Percentiles rank a stretch among this genome's conserved stretches.
These are phyloP conservation scores for Deinandra increscens DNA, from an alignment of 129 eudicot species.

Conservation along the genomic window DNA sequence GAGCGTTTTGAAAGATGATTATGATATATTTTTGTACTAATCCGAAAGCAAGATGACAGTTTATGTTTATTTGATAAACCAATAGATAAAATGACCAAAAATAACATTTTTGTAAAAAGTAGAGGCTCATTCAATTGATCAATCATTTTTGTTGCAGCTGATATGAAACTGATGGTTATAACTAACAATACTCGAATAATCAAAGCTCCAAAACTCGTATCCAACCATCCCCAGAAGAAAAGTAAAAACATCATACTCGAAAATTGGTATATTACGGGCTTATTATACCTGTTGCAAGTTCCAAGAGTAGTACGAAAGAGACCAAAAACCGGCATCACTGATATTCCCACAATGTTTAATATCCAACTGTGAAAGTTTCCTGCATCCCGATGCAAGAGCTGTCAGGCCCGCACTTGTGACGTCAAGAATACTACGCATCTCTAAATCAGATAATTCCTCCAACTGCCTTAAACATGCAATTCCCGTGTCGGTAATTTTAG, in stretches of 20 bases:
- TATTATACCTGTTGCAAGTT: conserved; percentile 64
- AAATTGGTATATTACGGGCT: background rate
- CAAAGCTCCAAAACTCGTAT: background rate
- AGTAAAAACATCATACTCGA: background rate
- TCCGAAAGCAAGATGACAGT: too few species aligned
- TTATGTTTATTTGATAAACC: too few species aligned
- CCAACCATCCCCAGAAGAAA: conserved; percentile 6
- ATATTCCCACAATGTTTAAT: conserved; percentile 59
- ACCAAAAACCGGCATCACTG: conserved; percentile 67
- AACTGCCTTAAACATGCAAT: conserved; percentile 49
- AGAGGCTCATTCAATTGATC: too few species aligned
- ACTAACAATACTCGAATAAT: too few species aligned
- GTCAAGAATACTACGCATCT: conserved; percentile 54
- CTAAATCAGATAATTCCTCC: conserved; percentile 59
- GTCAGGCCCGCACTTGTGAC: conserved; percentile 54
- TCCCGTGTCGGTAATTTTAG: conserved; percentile 60
- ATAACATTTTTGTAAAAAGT: too few species aligned
- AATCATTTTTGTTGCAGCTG: too few species aligned
- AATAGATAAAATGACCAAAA: too few species aligned
- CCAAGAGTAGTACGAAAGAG: conserved; percentile 61
- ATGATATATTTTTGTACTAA: background rate
- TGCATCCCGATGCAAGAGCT: conserved; percentile 67
- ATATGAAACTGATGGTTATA: too few species aligned
- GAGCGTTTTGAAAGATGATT: background rate
- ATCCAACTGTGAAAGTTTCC: conserved; percentile 68